A percentile compares a stretch with the other conserved stretches of the same genome.
Evolutionary conservation across 192 early-diverging fungal species (phyloP).

Genomic region (Dissophora ornata): DNA sequence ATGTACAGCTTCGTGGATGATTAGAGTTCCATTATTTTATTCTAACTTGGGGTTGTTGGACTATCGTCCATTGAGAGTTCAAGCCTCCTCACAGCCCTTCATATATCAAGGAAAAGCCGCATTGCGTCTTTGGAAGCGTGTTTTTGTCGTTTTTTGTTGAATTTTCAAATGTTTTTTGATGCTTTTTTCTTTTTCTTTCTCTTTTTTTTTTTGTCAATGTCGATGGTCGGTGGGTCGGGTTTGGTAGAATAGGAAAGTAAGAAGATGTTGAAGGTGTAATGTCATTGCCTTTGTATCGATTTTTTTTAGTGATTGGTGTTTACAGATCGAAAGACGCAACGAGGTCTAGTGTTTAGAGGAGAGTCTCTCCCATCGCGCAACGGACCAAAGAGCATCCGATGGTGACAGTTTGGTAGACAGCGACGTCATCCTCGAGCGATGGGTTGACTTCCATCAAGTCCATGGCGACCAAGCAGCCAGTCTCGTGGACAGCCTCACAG

Average conservation of each 20-base stretch:
- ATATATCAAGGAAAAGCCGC: conserved; percentile 29
- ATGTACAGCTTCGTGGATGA: too few species aligned
- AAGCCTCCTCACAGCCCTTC: conserved; percentile 34
- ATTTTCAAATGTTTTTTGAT: conserved; percentile 19
- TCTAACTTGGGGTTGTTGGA: too few species aligned
- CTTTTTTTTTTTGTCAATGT: neutral
- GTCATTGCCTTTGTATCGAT: conserved; percentile 9
- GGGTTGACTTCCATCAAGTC: conserved; percentile 98
- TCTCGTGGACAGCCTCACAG: conserved; percentile 89
- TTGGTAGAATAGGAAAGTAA: neutral
- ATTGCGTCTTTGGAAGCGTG: conserved; percentile 41
- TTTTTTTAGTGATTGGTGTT: conserved; percentile 15
- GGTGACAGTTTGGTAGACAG: conserved; percentile 85
- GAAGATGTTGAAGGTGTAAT: neutral
- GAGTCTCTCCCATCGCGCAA: conserved; percentile 84
- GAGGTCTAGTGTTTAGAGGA: conserved; percentile 48
- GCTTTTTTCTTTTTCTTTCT: conserved; percentile 18
- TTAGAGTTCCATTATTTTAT: too few species aligned
- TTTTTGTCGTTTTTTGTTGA: conserved; percentile 17
- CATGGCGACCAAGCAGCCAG: conserved; percentile 88
- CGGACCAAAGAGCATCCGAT: conserved; percentile 92
- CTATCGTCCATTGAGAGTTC: conserved; percentile 6
- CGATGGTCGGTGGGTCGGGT: conserved; percentile 1
- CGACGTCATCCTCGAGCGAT: conserved; percentile 78
- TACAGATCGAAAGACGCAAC: conserved; percentile 22